Base-by-base conservation (phyloP, 768 basidiomycete species). In the Mycena sanguinolenta region DNA sequence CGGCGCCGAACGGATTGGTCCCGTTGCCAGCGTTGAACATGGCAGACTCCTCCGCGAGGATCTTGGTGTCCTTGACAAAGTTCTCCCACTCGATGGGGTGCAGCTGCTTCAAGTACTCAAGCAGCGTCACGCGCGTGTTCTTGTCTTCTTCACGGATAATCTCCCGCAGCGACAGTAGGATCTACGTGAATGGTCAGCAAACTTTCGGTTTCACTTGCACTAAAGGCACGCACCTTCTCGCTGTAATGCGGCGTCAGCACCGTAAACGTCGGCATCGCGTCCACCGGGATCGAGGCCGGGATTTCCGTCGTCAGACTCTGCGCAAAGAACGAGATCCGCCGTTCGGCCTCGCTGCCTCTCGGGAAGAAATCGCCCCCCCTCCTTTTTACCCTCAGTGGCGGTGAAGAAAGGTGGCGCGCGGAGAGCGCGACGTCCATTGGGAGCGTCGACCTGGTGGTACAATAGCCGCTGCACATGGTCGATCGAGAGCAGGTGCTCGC, bases 11-110 rank as follows among this genome's bases (percentile, higher is more conserved):
- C 73, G 91, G 95, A 73, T 88, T 90, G 60, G 87, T 82, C 21
- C 49, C 49, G 25, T 34, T 34, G 30, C 32, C 54, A 28, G 93
- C 95, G 72, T 91, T 92, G 81, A 91, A 96, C 86, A 92, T 88
- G 25, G 92, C 89, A 7, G 95, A 94, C 78, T 99, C 98, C 79
- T 98, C 96, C 0, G 98, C 97, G 54, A 99, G 88, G 75, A 99
- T 99, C 87, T 96, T 99, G 79, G 98, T 99, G 79, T 99, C 98
- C 85, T 95, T 96, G 76, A 99, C 98, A 71, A 99, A 99, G 81
- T 99, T 99, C 83, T 97, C 95, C 98, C 98, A 99, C 80, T 99
- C 98, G 75, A 99, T 86, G 3, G 97, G 94, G 79, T 99, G 98
- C 53, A 99, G 90, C 80, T 99, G 98, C 83, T 99, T 99, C 75